Conservation (phyloP, 148 eudicot genomes). For the Vaccinium corymbosum region DNA sequence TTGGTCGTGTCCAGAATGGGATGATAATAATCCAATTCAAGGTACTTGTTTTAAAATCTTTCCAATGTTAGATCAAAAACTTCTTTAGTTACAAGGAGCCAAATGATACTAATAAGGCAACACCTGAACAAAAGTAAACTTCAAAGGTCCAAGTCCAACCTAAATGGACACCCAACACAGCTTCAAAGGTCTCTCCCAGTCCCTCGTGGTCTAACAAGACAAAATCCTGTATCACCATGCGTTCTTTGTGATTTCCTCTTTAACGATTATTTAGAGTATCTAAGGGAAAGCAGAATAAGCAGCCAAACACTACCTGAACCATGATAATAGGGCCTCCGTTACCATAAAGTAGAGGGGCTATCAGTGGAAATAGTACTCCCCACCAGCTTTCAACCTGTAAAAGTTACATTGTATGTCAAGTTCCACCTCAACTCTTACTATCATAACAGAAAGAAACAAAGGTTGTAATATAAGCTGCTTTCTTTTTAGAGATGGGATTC, state of each 20-base stretch:
- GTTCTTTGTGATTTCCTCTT: not conserved
- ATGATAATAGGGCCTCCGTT: slow-evolving; percentile 91
- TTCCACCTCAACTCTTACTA: not conserved
- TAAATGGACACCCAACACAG: slow-evolving; percentile 8
- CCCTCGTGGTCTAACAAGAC: slow-evolving; percentile 8
- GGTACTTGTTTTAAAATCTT: not conserved
- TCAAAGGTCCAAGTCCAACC: slow-evolving; percentile 4
- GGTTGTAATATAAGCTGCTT: not conserved
- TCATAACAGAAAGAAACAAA: slow-evolving; percentile 5
- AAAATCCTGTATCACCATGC: not conserved
- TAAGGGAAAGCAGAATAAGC: not conserved
- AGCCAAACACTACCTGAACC: slow-evolving; percentile 65
- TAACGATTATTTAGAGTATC: not conserved
- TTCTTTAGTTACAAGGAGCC: not conserved
- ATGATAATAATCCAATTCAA: not conserved
- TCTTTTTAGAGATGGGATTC: not conserved
- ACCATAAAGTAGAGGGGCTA: slow-evolving; percentile 66
- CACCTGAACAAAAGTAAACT: not conserved
- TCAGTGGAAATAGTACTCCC: slow-evolving; percentile 68
- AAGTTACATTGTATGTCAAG: slow-evolving; percentile 13
- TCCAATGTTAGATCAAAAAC: not conserved
- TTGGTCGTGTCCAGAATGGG: not conserved
- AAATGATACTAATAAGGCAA: not conserved
- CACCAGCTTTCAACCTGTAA: slow-evolving; percentile 84
- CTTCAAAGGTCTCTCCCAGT: slow-evolving; percentile 5